Percentiles rank a stretch among this genome's conserved stretches.
Conservation (phyloP, 176 grass and related monocot genomes). For the Aegilops longissima region DNA sequence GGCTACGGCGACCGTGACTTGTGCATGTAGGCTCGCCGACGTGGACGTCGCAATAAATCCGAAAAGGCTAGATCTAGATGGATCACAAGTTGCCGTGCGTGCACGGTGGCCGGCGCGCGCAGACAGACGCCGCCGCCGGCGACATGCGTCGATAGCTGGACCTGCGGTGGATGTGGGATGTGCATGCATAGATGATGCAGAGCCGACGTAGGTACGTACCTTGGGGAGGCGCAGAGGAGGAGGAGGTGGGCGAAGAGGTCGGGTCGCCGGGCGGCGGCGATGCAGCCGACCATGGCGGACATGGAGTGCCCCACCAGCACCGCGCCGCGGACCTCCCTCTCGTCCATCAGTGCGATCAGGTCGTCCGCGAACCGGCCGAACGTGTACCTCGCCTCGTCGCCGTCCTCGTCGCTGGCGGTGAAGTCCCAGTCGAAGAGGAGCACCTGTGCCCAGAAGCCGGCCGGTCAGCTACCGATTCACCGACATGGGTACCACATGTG, state of each 20-base stretch:
- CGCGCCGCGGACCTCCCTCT: slow-evolving; percentile 18
- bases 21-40: slow-evolving; percentile 5
- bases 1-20: neutral
- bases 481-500: neutral
- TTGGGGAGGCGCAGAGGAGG: slow-evolving; percentile 70
- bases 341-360: slow-evolving; percentile 62
- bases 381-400: neutral
- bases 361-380: slow-evolving; percentile 57
- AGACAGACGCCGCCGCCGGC: neutral
- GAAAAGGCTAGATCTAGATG: neutral
- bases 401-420: neutral
- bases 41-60: neutral
- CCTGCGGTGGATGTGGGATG: no score
- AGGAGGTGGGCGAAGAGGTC: slow-evolving; percentile 72
- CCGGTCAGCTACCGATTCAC: neutral
- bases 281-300: slow-evolving; percentile 75
- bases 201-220: slow-evolving; percentile 6
- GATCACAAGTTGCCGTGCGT: neutral
- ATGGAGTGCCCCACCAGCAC: slow-evolving; percentile 71
- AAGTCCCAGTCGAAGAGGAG: slow-evolving; percentile 94
- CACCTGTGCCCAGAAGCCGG: neutral
- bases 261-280: slow-evolving; percentile 58
- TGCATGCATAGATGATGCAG: neutral
- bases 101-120: neutral
- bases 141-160: neutral